These are phyloP conservation scores for Halocafeteria seosinensis DNA, from an alignment of 108 stramenopile genomes.

Conservation along the genomic window DNA sequence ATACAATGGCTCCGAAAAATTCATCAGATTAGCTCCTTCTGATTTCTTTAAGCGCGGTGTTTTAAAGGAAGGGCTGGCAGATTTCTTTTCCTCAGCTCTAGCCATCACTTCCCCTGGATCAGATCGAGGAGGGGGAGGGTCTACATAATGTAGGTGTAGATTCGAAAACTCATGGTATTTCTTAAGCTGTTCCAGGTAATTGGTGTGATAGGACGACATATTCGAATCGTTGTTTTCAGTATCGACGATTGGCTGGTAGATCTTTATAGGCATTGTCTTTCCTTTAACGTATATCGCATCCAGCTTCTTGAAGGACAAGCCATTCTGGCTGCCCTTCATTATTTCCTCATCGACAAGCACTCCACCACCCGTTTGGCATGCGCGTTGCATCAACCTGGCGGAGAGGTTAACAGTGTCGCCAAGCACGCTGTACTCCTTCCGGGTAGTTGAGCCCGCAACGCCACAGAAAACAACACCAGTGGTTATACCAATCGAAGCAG, in stretches of 20 bases:
- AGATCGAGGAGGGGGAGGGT: neutral
- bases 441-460: conserved; percentile 27
- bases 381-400: conserved; percentile 37
- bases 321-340: neutral
- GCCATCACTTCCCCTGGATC: neutral
- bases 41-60: too few species aligned
- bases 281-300: conserved; percentile 35
- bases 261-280: conserved; percentile 20
- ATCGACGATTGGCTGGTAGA: conserved; percentile 24
- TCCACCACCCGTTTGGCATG: conserved; percentile 7
- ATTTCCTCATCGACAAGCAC: neutral
- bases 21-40: too few species aligned
- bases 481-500: conserved; percentile 37
- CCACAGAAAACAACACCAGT: conserved; percentile 44
- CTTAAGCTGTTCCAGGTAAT: neutral
- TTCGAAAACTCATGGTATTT: too few species aligned
- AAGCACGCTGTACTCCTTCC: conserved; percentile 42
- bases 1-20: too few species aligned
- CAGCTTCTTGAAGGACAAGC: conserved; percentile 20
- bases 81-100: too few species aligned
- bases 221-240: neutral
- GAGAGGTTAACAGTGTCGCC: conserved; percentile 43
- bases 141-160: neutral
- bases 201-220: neutral
- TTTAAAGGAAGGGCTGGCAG: too few species aligned